Evolutionary conservation across 192 early-diverging fungal genomes (phyloP).

Genomic region (Coemansia sp.): DNA sequence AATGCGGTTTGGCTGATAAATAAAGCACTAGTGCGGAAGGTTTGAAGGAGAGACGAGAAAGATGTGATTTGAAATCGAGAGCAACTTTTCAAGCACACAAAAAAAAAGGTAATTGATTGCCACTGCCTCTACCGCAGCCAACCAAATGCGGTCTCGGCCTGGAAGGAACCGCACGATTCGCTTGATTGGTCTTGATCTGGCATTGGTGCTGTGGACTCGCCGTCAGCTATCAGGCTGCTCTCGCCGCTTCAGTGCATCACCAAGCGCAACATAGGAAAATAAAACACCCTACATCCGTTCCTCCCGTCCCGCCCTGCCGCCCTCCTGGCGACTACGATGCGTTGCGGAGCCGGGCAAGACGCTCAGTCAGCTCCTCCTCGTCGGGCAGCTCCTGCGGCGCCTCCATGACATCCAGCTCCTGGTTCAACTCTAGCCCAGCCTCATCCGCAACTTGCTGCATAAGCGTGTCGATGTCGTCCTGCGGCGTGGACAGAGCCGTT

Average conservation of each 20-base stretch:
- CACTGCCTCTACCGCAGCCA: not conserved
- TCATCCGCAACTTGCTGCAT: constrained; percentile 98
- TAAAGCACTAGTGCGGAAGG: not conserved
- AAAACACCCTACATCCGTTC: not conserved
- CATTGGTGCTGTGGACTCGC: no score
- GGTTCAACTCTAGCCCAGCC: constrained; percentile 85
- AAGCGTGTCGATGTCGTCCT: constrained; percentile 86
- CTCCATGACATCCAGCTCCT: constrained; percentile 37
- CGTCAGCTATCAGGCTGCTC: no score
- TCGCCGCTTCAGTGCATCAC: not conserved
- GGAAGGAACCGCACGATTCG: no score
- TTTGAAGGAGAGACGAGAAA: not conserved
- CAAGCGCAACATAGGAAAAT: not conserved
- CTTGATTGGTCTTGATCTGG: no score
- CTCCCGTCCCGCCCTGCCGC: not conserved
- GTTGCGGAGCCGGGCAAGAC: constrained; percentile 65
- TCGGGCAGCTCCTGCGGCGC: constrained; percentile 58
- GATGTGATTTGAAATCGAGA: not conserved
- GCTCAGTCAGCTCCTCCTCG: constrained; percentile 59
- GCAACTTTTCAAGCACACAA: no score
- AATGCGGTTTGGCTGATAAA: not conserved
- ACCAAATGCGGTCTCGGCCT: not conserved
- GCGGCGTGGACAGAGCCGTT: constrained; percentile 83
- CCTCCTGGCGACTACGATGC: constrained; percentile 32
- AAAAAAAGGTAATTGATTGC: not conserved